Conservation (phyloP, 257 asterid species). For the Paulownia fortunei region DNA sequence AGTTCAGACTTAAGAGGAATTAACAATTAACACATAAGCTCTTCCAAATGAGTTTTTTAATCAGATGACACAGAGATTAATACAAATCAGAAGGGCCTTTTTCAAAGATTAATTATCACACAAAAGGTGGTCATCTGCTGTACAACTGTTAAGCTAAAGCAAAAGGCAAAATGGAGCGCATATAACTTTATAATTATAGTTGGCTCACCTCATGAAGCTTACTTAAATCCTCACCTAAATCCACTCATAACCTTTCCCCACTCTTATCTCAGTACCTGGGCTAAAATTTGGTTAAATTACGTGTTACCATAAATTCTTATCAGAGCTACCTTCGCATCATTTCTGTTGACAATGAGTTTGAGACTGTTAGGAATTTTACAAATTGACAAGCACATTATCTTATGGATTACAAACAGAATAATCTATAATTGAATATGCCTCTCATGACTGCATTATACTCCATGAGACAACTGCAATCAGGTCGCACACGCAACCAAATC, state of each 20-base stretch:
- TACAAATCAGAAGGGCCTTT: slow-evolving; percentile 2
- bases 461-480: slow-evolving; percentile 7
- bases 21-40: not conserved
- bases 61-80: slow-evolving; percentile 2
- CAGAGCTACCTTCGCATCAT: not conserved
- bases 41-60: not conserved
- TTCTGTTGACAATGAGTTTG: not conserved
- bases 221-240: not conserved
- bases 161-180: slow-evolving; percentile 8
- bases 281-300: slow-evolving; percentile 26
- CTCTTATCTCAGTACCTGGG: not conserved
- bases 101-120: not conserved
- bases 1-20: not conserved
- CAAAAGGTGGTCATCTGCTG: not conserved
- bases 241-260: slow-evolving; percentile 8
- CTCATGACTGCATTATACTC: slow-evolving; percentile 11
- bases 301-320: not conserved
- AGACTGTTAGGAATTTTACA: slow-evolving; percentile 2
- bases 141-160: slow-evolving; percentile 14
- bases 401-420: slow-evolving; percentile 6
- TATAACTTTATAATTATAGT: slow-evolving; percentile 10
- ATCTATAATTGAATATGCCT: slow-evolving; percentile 13
- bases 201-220: not conserved
- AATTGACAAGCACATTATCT: slow-evolving; percentile 6
- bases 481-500: slow-evolving; percentile 21